Evolutionary conservation across 2,329 filamentous ascomycete genomes (phyloP), one percentile per base, ranked within the genome.

Genomic region (Ilyonectria robusta): DNA sequence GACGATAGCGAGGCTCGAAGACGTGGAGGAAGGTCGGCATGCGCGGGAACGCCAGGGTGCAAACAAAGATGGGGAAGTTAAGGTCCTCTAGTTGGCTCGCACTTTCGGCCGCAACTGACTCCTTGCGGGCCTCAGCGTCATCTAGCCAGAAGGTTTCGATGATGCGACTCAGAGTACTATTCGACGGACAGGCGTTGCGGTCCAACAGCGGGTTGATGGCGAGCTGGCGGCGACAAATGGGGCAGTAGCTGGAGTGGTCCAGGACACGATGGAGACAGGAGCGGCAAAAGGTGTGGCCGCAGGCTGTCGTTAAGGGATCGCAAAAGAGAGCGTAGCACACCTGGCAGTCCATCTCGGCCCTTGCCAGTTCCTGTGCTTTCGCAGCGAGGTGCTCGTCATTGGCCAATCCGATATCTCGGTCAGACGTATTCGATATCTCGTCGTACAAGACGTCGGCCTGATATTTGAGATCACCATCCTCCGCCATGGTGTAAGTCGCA

Each of bases 241-340:
- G 94, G 76, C 95, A 98, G 61, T 92, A 85, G 62, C 89, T 87
- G 2, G 92, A 92, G 77, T 96, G 92, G 74, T 95, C 92, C 66
- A 97, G 84, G 7, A 93, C 89, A 51, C 92, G 89, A 62, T 91
- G 88, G 23, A 97, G 84, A 78, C 95, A 98, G 66, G 88, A 87
- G 21, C 93, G 90, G 78, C 95, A 98, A 75, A 96, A 95, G 0
- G 94, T 97, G 78, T 98, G 95, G 1, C 95, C 95, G 75, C 95
- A 98, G 1, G 89, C 86, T 0, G 94, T 97, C 0, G 94, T 97
- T 58, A 95, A 84, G 0, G 95, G 94, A 68, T 97, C 93, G 67
- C 94, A 83, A 78, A 95, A 92, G 23, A 97, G 80, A 46, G 90
- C 88, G 78, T 95, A 97, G 81, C 95, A 97, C 65, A 97, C 90